Base-by-base conservation (phyloP, 1,139 yeast genomes). In the Candida tetrigidarum region DNA sequence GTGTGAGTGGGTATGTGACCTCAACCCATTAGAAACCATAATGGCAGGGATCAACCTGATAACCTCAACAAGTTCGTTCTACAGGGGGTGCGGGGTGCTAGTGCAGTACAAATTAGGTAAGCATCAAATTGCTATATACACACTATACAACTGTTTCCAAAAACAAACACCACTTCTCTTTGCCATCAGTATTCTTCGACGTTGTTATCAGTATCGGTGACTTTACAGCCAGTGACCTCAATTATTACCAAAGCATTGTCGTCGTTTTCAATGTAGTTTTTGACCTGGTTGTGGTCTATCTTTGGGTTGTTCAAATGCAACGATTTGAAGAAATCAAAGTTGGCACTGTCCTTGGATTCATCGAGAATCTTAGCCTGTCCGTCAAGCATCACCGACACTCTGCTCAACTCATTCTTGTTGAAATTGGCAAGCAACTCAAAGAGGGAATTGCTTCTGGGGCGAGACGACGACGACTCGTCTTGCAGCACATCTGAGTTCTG, bases 201-300 rank as follows among this genome's bases (percentile, higher is more conserved):
- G 50, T 87, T 81, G 65, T 89, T 84, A 43, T 84, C 80, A 12
- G 83, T 78, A 58, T 91, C 97, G 8, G 96, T 87, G n/a, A 90
- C 88, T 58, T 85, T 86, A 30, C 90, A 91, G 32, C 78, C 74
- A 33, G 72, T 75, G 41, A 91, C 74, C 52, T 74, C 76, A 35
- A 91, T 83, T 46, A 87, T 69, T 15, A 91, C 69, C 45, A 90
- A 76, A 0, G 84, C 89, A 47, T 77, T 79, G 44, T 83, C 78
- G 16, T 79, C 86, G 41, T 81, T 80, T 35, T 68, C 69, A 25
- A 73, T 66, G 48, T 71, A 73, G 47, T 67, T 70, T 45, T 66
- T 66, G 44, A 88, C 80, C 59, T 85, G 93, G 23, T 80, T 78
- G 50, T 79, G 76, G 15, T 93, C 96, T 50, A 84, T 86, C 41